Evolutionary conservation across 495 filamentous ascomycete species (phyloP), one percentile per base, ranked within the genome.

Genomic region (Penicillium samsonianum): DNA sequence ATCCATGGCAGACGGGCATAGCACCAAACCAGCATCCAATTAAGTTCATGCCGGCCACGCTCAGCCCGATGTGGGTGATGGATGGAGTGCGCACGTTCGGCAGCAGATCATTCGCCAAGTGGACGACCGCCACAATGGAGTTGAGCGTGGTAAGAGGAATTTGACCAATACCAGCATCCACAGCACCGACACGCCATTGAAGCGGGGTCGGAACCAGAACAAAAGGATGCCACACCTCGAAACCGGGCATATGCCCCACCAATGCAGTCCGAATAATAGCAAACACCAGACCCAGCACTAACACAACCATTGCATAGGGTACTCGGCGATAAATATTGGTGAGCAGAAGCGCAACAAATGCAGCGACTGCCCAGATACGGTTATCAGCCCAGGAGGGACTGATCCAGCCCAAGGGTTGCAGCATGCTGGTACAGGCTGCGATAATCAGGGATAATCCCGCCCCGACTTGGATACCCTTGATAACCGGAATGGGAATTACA

Each of bases 1-100:
- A 90, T 19, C 93, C 93, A 66, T 97, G 93, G 63, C 93, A 98
- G 2, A 96, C 88, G 5, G 93, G 93, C 93, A 98, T 98, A 0
- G 87, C 89, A 28, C 91, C 92, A 68, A 96, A 94, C 88, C 89
- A 93, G 71, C 88, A 91, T 7, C 89, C 87, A 5, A 88, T 60
- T 6, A 97, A 73, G 67, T 97, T 97, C 86, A 96, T 94, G 4
- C 71, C 61, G 0, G 85, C 84, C 8, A 98, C 89, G 43, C 89
- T 93, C 49, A 95, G 64, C 0, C 92, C 92, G 19, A 97, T 78
- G 2, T 83, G 76, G 0, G 90, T 91, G 16, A 87, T 81, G 0
- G 83, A 82, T 2, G 91, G 90, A 0, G 84, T 74, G 1, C 79
- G 80, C 2, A 87, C 73, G 9, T 84, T 72, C 0, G 90, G 91